Evolutionary conservation across 1,139 yeast genomes (phyloP), one percentile per base, ranked within the genome.

Genomic region (Pichia sp.): DNA sequence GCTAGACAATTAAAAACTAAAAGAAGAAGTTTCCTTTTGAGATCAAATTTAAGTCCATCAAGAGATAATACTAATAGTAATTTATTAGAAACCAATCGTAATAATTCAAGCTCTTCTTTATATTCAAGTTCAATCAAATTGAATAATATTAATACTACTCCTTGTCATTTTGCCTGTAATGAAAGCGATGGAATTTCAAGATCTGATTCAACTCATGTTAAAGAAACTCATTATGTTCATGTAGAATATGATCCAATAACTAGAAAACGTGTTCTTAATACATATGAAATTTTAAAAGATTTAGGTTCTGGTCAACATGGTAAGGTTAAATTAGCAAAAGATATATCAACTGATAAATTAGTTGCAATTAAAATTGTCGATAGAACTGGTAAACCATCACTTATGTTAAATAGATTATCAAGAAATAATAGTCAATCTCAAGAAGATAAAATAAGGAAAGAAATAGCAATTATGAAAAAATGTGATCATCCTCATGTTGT

Each of bases 281-380:
- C 95, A 0, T 94, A 92, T 63, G 98, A 92, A 66, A 86, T 94
- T 39, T 70, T 90, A 38, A 73, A 76, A 41, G 97, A 92, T 66
- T 74, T 94, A 37, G 99, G 99, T 4, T 76, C 87, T 44, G 99
- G 99, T 10, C 97, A 92, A 65, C 98, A 92, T 66, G 98, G 99
- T 25, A 90, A 89, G 65, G 99, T 94, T 41, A 94, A 92, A 65
- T 73, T 94, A 29, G 98, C 96, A 0, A 76, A 77, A 52, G 94
- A 90, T 63, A 66, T 83, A 48, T 75, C 79, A 28, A 75, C 84
- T 11, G 77, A 81, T 45, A 86, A 83, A 56, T 72, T 81, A 43
- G 97, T 90, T 29, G 98, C 98, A 0, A 90, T 94, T 51, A 94
- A 94, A 64, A 86, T 94, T 49, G 92, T 94, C 32, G 90, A 87